Evolutionary conservation across 1,284 basidiomycete genomes (phyloP).

Genomic region (Ustilago crameri): DNA sequence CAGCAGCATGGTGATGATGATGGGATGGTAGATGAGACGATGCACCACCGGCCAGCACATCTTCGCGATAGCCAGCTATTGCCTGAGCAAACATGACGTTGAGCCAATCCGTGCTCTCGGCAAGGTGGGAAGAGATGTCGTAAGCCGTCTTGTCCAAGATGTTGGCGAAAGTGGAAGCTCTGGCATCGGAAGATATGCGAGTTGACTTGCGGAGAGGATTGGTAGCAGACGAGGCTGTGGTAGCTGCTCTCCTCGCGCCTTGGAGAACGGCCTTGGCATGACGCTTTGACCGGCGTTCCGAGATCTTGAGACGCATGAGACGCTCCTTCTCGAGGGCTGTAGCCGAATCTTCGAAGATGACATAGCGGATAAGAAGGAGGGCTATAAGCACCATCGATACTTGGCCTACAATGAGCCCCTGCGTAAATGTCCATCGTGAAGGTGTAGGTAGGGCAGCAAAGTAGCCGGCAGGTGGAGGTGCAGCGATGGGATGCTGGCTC

Average conservation of each 20-base stretch:
- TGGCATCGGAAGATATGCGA: constrained; percentile 31
- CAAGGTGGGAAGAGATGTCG: constrained; percentile 71
- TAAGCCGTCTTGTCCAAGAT: constrained; percentile 71
- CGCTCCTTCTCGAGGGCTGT: constrained; percentile 47
- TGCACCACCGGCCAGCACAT: constrained; percentile 68
- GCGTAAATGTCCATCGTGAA: constrained; percentile 70
- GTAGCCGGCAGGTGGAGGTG: constrained; percentile 16
- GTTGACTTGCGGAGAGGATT: constrained; percentile 18
- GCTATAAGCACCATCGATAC: constrained; percentile 68
- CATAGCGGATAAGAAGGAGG: constrained; percentile 70
- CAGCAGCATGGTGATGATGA: constrained; percentile 1
- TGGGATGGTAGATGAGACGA: constrained; percentile 15
- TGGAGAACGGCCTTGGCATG: constrained; percentile 41
- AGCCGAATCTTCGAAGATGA: constrained; percentile 71
- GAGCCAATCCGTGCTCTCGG: constrained; percentile 73
- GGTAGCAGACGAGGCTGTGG: constrained; percentile 1
- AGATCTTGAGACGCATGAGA: constrained; percentile 49
- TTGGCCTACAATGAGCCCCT: constrained; percentile 73
- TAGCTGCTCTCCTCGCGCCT: constrained; percentile 15
- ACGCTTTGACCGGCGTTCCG: constrained; percentile 41
- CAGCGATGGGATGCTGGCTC: constrained; percentile 8
- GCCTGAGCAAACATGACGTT: constrained; percentile 73
- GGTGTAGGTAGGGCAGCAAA: constrained; percentile 23
- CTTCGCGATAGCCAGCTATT: constrained; percentile 67
- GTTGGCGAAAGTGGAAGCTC: constrained; percentile 24